Evolutionary conservation across 2,329 filamentous ascomycete species (phyloP), one percentile per base, ranked within the genome.

Genomic region (Pyrenophora teres): DNA sequence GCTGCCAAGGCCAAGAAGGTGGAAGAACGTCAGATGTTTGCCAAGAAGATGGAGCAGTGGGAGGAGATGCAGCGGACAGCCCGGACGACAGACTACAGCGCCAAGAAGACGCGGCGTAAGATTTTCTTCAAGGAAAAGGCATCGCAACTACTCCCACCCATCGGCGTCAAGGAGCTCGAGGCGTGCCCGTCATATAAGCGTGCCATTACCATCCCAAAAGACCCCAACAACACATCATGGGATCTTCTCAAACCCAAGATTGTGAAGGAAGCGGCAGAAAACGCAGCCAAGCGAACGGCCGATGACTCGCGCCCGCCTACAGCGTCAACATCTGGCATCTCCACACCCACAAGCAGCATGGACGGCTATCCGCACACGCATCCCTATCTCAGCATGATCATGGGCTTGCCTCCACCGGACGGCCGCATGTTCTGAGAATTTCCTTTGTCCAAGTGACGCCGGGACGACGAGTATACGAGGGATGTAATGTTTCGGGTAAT

Each of bases 131-230:
- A 64, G 39, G 61, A 68, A n/a, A 70, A 71, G 49, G 76, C 76
- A 1, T 58, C 57, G 6, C 54, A 71, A 19, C 63, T 77, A 10
- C 59, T 57, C 7, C 73, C 74, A 3, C 72, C 76, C 8, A 74
- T 78, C 41, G 59, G 46, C 23, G 30, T 59, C 35, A 59, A 60
- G 12, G 64, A 72, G 30, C 60, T 78, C 52, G 65, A 72, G 51
- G 65, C 63, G 19, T 77, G 76, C 50, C 64, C 70, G 1, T 72
- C 74, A 1, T 78, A 74, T 55, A 65, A 70, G 15, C 67, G 70
- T 19, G 68, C 73, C 16, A 60, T 77, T 30, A 68, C 70, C 15
- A 75, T 76, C 18, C 69, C 74, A 35, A 74, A 73, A 48, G 68
- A 69, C 9, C 70, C 71, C 12, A 72, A 69, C 51, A 70, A 63